These are phyloP conservation scores for Adiantum capillusveneris DNA, from an alignment of 75 land plant genomes.

Conservation along the genomic window DNA sequence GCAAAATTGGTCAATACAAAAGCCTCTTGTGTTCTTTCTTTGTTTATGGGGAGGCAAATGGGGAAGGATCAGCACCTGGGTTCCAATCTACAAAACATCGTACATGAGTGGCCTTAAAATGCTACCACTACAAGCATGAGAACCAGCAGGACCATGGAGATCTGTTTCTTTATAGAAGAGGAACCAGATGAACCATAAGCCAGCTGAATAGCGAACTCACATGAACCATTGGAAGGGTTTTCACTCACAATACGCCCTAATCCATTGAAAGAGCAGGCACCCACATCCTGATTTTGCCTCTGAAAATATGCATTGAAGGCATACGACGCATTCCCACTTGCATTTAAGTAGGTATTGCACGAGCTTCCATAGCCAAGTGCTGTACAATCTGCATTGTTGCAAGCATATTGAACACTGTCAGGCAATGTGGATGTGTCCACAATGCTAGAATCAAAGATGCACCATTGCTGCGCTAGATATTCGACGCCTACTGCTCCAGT, in stretches of 20 bases:
- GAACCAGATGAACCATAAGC: slow-evolving; percentile 7
- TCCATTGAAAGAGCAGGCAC: slow-evolving; percentile 39
- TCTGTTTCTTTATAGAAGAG: too few relatives aligned
- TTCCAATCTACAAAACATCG: too few relatives aligned
- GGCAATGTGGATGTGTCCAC: slow-evolving; percentile 17
- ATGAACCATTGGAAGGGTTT: slow-evolving; percentile 40
- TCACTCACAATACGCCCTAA: slow-evolving; percentile 22
- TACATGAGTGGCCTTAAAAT: too few relatives aligned
- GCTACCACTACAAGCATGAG: too few relatives aligned
- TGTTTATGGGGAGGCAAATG: too few relatives aligned
- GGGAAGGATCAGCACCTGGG: too few relatives aligned
- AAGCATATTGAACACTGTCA: slow-evolving; percentile 45
- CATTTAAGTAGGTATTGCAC: slow-evolving; percentile 32
- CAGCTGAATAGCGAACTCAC: slow-evolving; percentile 43
- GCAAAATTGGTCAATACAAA: too few relatives aligned
- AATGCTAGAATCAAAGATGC: slow-evolving; percentile 19
- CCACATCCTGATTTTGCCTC: slow-evolving; percentile 37
- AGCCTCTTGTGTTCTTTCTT: too few relatives aligned
- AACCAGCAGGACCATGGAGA: too few relatives aligned
- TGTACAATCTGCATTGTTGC: slow-evolving; percentile 57
- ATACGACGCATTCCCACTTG: slow-evolving; percentile 52
- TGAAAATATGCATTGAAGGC: slow-evolving; percentile 77
- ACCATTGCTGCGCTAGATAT: slow-evolving; percentile 42
- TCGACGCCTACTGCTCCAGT: slow-evolving; percentile 30
- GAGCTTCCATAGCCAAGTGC: slow-evolving; percentile 49